These are phyloP conservation scores for Sugiyamaella castrensis DNA, from an alignment of 1,139 yeast genomes.

Conservation along the genomic window DNA sequence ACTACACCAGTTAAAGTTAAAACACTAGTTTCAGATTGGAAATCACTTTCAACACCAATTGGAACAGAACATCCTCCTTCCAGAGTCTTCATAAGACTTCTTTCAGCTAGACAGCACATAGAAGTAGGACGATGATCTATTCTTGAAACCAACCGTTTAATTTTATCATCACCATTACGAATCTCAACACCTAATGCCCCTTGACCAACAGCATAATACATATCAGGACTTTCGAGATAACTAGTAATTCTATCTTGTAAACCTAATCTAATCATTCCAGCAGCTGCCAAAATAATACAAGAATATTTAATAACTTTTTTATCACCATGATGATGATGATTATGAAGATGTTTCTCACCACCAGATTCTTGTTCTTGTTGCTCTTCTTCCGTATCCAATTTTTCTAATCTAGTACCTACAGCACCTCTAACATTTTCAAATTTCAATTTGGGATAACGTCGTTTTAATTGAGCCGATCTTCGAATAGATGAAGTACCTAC, in stretches of 20 bases:
- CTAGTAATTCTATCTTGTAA: conserved; percentile 64
- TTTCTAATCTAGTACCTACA: conserved; percentile 72
- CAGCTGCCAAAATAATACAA: conserved; percentile 87
- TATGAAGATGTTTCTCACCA: no score
- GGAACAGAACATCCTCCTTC: conserved; percentile 99
- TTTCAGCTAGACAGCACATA: conserved; percentile 82
- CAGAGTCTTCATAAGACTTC: conserved; percentile 78
- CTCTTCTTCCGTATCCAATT: conserved; percentile 49
- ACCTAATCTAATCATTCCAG: conserved; percentile 78
- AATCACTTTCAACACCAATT: conserved; percentile 77
- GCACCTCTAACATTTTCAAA: conserved; percentile 89
- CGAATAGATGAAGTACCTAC: conserved; percentile 95
- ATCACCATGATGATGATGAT: not conserved
- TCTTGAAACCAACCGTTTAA: conserved; percentile 51
- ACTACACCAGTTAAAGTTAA: conserved; percentile 64
- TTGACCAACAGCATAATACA: conserved; percentile 97
- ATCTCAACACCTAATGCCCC: conserved; percentile 95
- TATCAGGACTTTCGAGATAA: conserved; percentile 68
- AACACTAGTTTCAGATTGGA: conserved; percentile 44
- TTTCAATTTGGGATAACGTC: conserved; percentile 52
- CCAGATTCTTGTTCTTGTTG: conserved; percentile 49
- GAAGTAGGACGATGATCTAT: conserved; percentile 69
- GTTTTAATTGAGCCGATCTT: conserved; percentile 76
- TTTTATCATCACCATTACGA: conserved; percentile 63
- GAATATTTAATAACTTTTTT: conserved; percentile 51